These are phyloP conservation scores for Periconia sp. DNA, from an alignment of 2,329 filamentous ascomycete genomes.

Conservation along the genomic window DNA sequence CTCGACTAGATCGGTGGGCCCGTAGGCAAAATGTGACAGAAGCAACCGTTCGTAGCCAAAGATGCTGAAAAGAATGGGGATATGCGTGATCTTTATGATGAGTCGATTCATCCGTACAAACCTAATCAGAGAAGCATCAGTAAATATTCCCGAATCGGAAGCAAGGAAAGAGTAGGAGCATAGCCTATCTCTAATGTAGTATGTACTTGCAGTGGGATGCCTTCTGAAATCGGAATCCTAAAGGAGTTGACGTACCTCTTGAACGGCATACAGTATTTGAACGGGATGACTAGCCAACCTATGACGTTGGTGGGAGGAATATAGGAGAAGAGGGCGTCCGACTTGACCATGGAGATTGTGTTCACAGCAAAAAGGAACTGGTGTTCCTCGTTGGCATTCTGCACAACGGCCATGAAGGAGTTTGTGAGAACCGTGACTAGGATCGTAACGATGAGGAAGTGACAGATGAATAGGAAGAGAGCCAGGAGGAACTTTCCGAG, in stretches of 20 bases:
- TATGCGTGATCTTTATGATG: conserved; percentile 89
- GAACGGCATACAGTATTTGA: conserved; percentile 81
- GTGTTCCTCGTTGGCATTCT: conserved; percentile 92
- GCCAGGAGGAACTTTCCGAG: conserved; percentile 78
- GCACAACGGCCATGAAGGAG: conserved; percentile 93
- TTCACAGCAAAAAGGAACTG: conserved; percentile 94
- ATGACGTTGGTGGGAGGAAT: conserved; percentile 90
- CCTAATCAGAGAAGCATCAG: too few relatives aligned
- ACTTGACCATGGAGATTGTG: conserved; percentile 97
- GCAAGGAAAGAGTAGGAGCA: too few relatives aligned
- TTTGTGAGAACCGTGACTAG: conserved; percentile 95
- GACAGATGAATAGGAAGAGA: conserved; percentile 89
- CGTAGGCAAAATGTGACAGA: conserved; percentile 76
- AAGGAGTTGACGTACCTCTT: too few relatives aligned
- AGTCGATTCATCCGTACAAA: conserved; percentile 89
- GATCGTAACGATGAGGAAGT: conserved; percentile 93
- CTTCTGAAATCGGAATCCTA: too few relatives aligned
- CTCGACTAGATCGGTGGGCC: conserved; percentile 86
- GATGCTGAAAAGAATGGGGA: conserved; percentile 84
- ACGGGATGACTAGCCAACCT: conserved; percentile 84
- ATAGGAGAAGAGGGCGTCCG: conserved; percentile 94
- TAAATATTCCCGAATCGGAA: too few relatives aligned
- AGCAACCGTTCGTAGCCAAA: conserved; percentile 85
- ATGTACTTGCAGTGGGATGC: too few relatives aligned
- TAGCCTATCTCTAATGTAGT: too few relatives aligned